phyloP scores from a whole-genome alignment of 805 yeast genomes.

The Metschnikowia gruessii region DNA sequence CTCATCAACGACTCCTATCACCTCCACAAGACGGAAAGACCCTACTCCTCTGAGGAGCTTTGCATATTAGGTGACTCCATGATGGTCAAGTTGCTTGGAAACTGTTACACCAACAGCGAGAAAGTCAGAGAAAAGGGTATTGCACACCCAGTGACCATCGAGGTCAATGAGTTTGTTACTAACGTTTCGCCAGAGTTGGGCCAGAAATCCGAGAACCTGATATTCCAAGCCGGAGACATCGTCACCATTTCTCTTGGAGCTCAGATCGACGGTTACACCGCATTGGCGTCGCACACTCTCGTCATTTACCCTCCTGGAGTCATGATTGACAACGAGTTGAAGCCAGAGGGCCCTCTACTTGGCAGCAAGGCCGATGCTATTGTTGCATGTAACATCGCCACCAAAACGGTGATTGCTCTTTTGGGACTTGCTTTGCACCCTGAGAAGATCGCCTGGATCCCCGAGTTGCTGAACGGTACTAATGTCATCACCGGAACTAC shows the following conservation, averaged over 20 bases:
- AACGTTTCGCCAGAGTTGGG: conserved; percentile 89
- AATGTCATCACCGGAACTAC: conserved; percentile 59
- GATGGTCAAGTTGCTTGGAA: conserved; percentile 55
- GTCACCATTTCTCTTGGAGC: conserved; percentile 84
- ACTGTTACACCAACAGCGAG: conserved; percentile 55
- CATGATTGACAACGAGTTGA: conserved; percentile 30
- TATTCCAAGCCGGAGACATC: conserved; percentile 73
- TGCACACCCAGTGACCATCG: conserved; percentile 86
- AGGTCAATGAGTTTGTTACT: conserved; percentile 69
- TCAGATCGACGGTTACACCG: conserved; percentile 93
- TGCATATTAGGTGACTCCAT: conserved; percentile 82
- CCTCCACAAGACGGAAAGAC: conserved; percentile 42
- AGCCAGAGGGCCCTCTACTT: conserved; percentile 73
- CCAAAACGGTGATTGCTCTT: conserved; percentile 77
- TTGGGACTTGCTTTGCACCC: conserved; percentile 73
- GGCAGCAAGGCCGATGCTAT: conserved; percentile 88
- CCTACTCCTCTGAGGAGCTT: conserved; percentile 61
- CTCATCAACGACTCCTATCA: conserved; percentile 77
- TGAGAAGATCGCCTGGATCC: conserved; percentile 52
- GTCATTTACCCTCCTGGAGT: conserved; percentile 73
- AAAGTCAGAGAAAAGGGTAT: conserved; percentile 82
- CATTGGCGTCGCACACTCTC: conserved; percentile 80
- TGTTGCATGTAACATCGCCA: conserved; percentile 85
- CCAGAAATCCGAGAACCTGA: conserved; percentile 42
- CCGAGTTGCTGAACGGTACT: conserved; percentile 22